Percentiles rank a stretch among this genome's conserved stretches.
phyloP scores from a whole-genome alignment of 2,329 filamentous ascomycete genomes.

The Boeremia exigua region DNA sequence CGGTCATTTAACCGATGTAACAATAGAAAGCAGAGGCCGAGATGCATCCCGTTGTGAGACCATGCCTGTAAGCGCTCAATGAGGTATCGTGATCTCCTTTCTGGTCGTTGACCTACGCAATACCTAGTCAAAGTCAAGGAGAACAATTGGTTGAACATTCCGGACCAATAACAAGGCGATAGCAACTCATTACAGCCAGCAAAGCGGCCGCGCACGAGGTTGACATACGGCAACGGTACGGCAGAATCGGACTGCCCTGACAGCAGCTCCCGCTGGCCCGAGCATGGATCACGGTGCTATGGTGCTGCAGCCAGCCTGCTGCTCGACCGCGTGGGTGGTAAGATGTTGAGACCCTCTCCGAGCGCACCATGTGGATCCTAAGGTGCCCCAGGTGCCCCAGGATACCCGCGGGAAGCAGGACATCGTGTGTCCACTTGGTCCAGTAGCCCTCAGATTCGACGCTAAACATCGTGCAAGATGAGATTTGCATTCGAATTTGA shows the following conservation, averaged over 20 bases:
- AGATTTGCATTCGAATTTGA: conserved; percentile 7
- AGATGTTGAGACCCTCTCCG: conserved; percentile 19
- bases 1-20: conserved; percentile 10
- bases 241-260: conserved; percentile 20
- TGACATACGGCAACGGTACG: conserved; percentile 18
- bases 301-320: conserved; percentile 22
- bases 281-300: conserved; percentile 12
- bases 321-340: conserved; percentile 22
- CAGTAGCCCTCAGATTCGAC: conserved; percentile 2
- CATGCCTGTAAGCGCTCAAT: background rate
- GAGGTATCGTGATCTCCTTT: background rate
- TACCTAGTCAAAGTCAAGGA: background rate
- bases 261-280: conserved; percentile 32
- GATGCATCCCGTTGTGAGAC: background rate
- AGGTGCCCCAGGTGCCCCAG: conserved; percentile 16
- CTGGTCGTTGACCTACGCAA: background rate
- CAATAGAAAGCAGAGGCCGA: conserved; percentile 1
- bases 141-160: background rate
- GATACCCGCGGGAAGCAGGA: conserved; percentile 17
- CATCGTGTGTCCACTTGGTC: conserved; percentile 15
- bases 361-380: conserved; percentile 16
- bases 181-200: background rate
- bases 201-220: conserved; percentile 5
- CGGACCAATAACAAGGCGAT: background rate
- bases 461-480: conserved; percentile 3